These are phyloP conservation scores for Pythium biforme DNA, from an alignment of 352 stramenopile genomes.

Conservation along the genomic window DNA sequence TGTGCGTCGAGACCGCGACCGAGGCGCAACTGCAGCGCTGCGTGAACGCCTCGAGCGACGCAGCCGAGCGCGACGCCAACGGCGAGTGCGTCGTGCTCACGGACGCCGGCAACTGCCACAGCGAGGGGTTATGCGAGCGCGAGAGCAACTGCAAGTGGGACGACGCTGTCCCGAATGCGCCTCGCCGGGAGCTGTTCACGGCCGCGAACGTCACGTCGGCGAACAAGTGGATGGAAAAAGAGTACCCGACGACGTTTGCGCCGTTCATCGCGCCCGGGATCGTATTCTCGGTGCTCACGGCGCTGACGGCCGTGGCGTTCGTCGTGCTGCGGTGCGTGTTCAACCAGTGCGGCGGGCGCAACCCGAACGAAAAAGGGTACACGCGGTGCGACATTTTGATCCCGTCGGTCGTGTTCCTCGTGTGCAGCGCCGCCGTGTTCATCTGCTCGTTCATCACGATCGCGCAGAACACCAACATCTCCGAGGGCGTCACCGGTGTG, in stretches of 20 bases:
- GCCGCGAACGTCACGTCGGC: slow-evolving; percentile 50
- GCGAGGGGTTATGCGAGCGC: slow-evolving; percentile 62
- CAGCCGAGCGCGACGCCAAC: slow-evolving; percentile 49
- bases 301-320: slow-evolving; percentile 55
- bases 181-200: slow-evolving; percentile 56
- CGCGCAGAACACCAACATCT: slow-evolving; percentile 81
- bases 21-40: slow-evolving; percentile 55
- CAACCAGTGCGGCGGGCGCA: slow-evolving; percentile 76
- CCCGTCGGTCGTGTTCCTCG: slow-evolving; percentile 56
- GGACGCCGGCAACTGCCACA: slow-evolving; percentile 50
- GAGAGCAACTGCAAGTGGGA: slow-evolving; percentile 85
- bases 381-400: slow-evolving; percentile 75
- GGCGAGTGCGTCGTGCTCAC: slow-evolving; percentile 56
- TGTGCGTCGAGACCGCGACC: slow-evolving; percentile 58
- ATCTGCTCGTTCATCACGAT: slow-evolving; percentile 76
- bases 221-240: slow-evolving; percentile 60
- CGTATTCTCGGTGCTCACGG: slow-evolving; percentile 66
- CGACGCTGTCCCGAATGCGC: slow-evolving; percentile 38
- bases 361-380: slow-evolving; percentile 76
- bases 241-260: slow-evolving; percentile 68
- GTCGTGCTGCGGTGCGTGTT: slow-evolving; percentile 73
- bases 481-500: slow-evolving; percentile 55
- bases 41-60: slow-evolving; percentile 41
- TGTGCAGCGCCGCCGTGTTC: slow-evolving; percentile 72
- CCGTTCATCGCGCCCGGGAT: slow-evolving; percentile 70